Percentiles rank a stretch among this genome's conserved stretches.
phyloP scores from a whole-genome alignment of 768 basidiomycete species.

The Mycena albidolilacea region DNA sequence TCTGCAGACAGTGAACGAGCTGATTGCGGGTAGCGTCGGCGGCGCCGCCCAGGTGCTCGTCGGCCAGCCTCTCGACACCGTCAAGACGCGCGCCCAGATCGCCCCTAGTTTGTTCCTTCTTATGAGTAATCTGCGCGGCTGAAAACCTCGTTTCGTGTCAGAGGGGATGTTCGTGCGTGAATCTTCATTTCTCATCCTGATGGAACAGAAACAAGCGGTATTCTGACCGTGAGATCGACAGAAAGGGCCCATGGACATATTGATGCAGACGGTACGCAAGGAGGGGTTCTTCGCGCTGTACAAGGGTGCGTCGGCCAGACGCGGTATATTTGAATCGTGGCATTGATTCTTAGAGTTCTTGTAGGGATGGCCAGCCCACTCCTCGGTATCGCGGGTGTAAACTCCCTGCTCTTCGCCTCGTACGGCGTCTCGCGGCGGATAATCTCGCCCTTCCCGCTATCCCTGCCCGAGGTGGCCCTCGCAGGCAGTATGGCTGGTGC shows the following conservation, averaged over 20 bases:
- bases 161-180: slow-evolving; percentile 90
- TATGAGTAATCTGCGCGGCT: background rate
- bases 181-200: background rate
- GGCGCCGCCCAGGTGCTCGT: slow-evolving; percentile 97
- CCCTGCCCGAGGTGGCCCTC: slow-evolving; percentile 85
- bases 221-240: slow-evolving; percentile 44
- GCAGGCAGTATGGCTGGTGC: slow-evolving; percentile 97
- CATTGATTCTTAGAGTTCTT: background rate
- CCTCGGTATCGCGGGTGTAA: slow-evolving; percentile 94
- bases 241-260: slow-evolving; percentile 96
- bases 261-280: slow-evolving; percentile 83
- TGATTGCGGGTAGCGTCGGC: slow-evolving; percentile 90
- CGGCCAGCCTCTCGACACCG: slow-evolving; percentile 92
- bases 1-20: slow-evolving; percentile 80
- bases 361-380: slow-evolving; percentile 93
- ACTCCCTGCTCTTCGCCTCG: slow-evolving; percentile 94
- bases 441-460: slow-evolving; percentile 90
- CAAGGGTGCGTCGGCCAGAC: slow-evolving; percentile 73
- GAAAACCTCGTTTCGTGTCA: slow-evolving; percentile 44
- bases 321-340: no score
- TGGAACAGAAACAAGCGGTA: no score
- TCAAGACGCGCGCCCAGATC: slow-evolving; percentile 91
- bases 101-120: slow-evolving; percentile 75
- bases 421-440: slow-evolving; percentile 87
- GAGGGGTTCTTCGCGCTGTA: slow-evolving; percentile 96